A percentile compares a stretch with the other conserved stretches of the same genome.
Evolutionary conservation across 352 stramenopile species (phyloP).

Genomic region (Phytopythium cucurbitacearum): DNA sequence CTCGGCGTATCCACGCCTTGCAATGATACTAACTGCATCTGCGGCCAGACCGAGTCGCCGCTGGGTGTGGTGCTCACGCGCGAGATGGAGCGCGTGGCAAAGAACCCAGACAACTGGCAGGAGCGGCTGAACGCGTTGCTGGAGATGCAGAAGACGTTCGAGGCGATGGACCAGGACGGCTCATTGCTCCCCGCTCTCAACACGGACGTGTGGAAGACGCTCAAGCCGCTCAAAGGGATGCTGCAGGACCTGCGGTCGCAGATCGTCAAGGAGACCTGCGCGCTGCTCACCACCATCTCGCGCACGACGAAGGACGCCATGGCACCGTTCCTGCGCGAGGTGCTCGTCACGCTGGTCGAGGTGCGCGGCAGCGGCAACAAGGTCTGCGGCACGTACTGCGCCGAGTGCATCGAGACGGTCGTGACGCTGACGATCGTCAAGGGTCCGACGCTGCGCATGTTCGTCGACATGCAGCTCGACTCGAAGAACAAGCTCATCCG

Average conservation of each 20-base stretch:
- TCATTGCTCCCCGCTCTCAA: constrained; percentile 29
- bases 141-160: constrained; percentile 68
- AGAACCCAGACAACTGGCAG: constrained; percentile 81
- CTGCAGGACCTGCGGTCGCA: constrained; percentile 80
- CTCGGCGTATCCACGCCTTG: too few species aligned
- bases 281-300: constrained; percentile 53
- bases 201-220: constrained; percentile 61
- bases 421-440: constrained; percentile 68
- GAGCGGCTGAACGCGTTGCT: constrained; percentile 59
- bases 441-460: constrained; percentile 62
- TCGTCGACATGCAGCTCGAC: constrained; percentile 69
- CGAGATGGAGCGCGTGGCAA: constrained; percentile 76
- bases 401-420: constrained; percentile 68
- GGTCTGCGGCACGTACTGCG: constrained; percentile 76
- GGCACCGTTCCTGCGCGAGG: constrained; percentile 67
- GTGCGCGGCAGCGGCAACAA: constrained; percentile 82
- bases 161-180: constrained; percentile 36
- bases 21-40: not conserved
- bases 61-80: constrained; percentile 34
- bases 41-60: constrained; percentile 14
- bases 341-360: constrained; percentile 70
- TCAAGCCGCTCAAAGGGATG: constrained; percentile 70
- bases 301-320: constrained; percentile 70
- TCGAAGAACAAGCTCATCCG: constrained; percentile 85
- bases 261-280: constrained; percentile 84